A percentile compares a stretch with the other conserved stretches of the same genome.
These are phyloP conservation scores for Penicillium vulpinum DNA, from an alignment of 2,329 filamentous ascomycete genomes.

Conservation along the genomic window DNA sequence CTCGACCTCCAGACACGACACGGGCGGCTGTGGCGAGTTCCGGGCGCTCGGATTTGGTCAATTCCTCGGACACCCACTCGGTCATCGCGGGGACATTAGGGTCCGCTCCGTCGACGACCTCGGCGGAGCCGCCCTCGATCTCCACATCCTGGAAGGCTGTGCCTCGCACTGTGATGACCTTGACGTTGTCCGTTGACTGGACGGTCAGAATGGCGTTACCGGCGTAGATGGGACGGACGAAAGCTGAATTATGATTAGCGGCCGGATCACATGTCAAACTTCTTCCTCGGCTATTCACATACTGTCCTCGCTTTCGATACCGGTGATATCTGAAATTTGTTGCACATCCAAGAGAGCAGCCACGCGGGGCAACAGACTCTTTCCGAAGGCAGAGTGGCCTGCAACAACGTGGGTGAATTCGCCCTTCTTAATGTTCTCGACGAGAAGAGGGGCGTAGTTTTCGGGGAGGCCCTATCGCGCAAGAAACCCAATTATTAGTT, in stretches of 20 bases:
- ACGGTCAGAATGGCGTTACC: constrained; percentile 97
- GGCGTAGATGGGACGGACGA: constrained; percentile 94
- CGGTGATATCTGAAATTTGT: constrained; percentile 89
- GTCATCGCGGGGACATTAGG: constrained; percentile 71
- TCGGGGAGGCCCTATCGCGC: constrained; percentile 74
- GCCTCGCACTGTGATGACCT: constrained; percentile 88
- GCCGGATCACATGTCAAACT: constrained; percentile 21
- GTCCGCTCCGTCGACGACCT: constrained; percentile 78
- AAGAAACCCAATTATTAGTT: not conserved
- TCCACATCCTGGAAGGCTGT: constrained; percentile 83
- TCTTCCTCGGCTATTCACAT: constrained; percentile 28
- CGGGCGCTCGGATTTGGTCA: constrained; percentile 89
- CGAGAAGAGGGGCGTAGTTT: constrained; percentile 88
- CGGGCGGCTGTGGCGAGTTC: constrained; percentile 85
- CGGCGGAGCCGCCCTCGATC: constrained; percentile 69
- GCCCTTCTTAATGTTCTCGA: constrained; percentile 95
- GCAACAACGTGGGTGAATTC: constrained; percentile 90
- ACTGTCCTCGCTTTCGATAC: constrained; percentile 83
- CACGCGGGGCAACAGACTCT: constrained; percentile 87
- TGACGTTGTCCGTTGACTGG: constrained; percentile 80
- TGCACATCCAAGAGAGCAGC: constrained; percentile 89
- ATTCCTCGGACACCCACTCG: constrained; percentile 92
- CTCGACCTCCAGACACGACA: constrained; percentile 91
- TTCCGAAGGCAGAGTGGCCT: constrained; percentile 92
- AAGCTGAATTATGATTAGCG: constrained; percentile 54